These are phyloP conservation scores for Monilinia laxa DNA, from an alignment of 2,329 filamentous ascomycete species.

Conservation along the genomic window DNA sequence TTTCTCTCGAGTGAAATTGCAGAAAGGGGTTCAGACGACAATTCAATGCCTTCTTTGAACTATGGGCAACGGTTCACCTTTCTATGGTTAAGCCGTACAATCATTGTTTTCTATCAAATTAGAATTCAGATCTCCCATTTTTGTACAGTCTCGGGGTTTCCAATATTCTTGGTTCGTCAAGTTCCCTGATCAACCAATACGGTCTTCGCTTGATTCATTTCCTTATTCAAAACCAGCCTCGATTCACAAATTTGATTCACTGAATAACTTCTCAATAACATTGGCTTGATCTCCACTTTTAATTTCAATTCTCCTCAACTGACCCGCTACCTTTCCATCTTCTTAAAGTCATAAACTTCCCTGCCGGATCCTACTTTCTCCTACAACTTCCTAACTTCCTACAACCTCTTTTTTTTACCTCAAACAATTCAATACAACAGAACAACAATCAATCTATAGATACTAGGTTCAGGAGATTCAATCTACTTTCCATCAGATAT, in stretches of 20 bases:
- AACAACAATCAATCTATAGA: background rate
- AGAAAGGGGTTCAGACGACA: conserved; percentile 18
- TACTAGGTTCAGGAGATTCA: background rate
- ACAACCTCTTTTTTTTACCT: conserved; percentile 2
- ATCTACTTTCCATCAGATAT: conserved; percentile 4
- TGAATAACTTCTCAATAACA: background rate
- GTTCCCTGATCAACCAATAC: background rate
- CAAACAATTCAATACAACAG: conserved; percentile 12
- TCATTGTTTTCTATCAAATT: background rate
- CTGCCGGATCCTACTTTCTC: background rate
- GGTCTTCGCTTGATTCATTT: conserved; percentile 7
- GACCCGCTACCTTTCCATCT: background rate
- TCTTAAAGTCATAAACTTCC: background rate
- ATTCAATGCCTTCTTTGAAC: background rate
- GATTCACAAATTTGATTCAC: conserved; percentile 12
- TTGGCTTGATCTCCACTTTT: conserved; percentile 16
- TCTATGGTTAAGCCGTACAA: background rate
- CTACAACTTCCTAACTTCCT: background rate
- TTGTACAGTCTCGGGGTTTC: background rate
- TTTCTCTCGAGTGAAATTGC: background rate
- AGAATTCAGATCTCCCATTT: background rate
- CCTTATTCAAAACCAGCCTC: conserved; percentile 3
- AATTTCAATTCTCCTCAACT: background rate
- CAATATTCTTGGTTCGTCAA: background rate
- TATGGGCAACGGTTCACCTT: background rate